Evolutionary conservation across 352 stramenopile species (phyloP), one percentile per base, ranked within the genome.

Genomic region (Nothophytophthora sp.): DNA sequence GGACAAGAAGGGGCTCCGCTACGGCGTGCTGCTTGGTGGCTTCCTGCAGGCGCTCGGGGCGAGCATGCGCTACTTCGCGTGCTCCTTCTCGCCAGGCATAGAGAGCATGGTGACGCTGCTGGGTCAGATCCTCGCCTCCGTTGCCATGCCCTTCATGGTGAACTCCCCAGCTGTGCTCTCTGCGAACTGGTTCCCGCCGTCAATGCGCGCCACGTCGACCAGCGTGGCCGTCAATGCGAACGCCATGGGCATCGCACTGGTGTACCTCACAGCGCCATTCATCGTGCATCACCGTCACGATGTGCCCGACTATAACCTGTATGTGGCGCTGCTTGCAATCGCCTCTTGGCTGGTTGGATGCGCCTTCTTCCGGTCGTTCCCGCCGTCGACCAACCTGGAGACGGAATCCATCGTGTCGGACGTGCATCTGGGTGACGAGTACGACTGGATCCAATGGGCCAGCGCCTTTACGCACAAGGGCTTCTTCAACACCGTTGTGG

Each of bases 61-160:
- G 2, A 50, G 37, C 10, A 23, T 88, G 6, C 75, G 80, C 29
- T 86, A 81, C 37, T 36, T 76, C 9, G 65, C 67, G 7, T 73
- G 67, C 20, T 69, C 58, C 13, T 66, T 64, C 8, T 23, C 28
- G 2, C 50, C 56, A 2, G 36, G 18, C 2, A 51, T 49, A 11
- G 75, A 86, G 40, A 60, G 50, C 22, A 57, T 69, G 18, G 29
- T 80, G 29, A 86, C 78, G 2, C 25, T 89, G 18, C 2, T 80
- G 0, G 81, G 81, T 10, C 81, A 91, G 34, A 67, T 81, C 37
- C 19, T 91, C 20, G 77, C 81, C 27, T 85, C 81, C 0, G 49
- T 84, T 10, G 81, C 81, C 1, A 89, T 89, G 78, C 81, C 81
- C n/a, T 91, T 91, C 57, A 91, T 91, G 81, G 77, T 91, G n/a